Evolutionary conservation across 2,329 filamentous ascomycete genomes (phyloP).

Genomic region (Sporothrix euskadiensis): DNA sequence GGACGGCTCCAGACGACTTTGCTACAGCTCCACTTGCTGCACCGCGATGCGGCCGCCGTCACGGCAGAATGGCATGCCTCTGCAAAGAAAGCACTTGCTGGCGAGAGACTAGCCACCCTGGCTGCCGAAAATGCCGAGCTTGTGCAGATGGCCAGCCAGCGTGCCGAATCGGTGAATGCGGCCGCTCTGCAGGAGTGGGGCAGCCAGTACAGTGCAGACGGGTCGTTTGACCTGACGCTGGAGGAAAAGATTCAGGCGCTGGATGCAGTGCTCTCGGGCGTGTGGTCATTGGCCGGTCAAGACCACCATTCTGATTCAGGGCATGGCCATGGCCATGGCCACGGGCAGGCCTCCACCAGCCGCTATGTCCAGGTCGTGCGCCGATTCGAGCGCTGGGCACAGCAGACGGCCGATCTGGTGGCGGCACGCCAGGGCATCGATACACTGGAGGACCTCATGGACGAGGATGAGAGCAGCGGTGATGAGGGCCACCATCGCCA

Average conservation of each 20-base stretch:
- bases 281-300: constrained; percentile 52
- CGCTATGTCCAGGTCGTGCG: constrained; percentile 57
- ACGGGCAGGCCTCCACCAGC: background rate
- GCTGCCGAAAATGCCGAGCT: constrained; percentile 40
- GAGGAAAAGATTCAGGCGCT: constrained; percentile 60
- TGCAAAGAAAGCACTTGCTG: constrained; percentile 51
- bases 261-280: constrained; percentile 56
- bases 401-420: constrained; percentile 49
- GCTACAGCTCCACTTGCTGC: constrained; percentile 64
- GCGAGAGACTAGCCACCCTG: constrained; percentile 47
- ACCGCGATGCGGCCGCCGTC: constrained; percentile 51
- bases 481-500: constrained; percentile 29
- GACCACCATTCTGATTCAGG: constrained; percentile 39
- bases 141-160: constrained; percentile 44
- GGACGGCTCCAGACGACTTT: constrained; percentile 63
- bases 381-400: constrained; percentile 62
- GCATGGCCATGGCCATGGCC: constrained; percentile 39
- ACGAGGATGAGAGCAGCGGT: constrained; percentile 28
- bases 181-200: constrained; percentile 56
- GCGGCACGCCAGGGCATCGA: constrained; percentile 41
- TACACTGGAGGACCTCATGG: constrained; percentile 23
- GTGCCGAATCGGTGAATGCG: constrained; percentile 53
- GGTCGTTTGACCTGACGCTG: constrained; percentile 33
- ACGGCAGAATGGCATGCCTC: constrained; percentile 56
- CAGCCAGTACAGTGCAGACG: constrained; percentile 24